Evolutionary conservation across 2,329 filamentous ascomycete genomes (phyloP).

Genomic region (Alternaria postmessia): DNA sequence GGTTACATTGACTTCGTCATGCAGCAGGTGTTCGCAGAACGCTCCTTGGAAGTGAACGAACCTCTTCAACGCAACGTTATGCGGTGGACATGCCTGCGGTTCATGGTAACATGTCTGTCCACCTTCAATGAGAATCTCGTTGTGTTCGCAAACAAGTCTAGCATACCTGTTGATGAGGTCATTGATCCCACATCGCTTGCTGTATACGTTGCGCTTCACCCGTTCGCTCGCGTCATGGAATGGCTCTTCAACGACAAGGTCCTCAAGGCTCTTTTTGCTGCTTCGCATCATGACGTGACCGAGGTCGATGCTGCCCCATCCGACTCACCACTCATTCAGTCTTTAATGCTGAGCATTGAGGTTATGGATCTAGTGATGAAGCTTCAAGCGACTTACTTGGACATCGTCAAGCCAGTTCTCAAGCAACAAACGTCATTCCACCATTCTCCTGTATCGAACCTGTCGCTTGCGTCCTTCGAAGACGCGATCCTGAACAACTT

Average conservation of each 20-base stretch:
- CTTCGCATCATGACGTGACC: constrained; percentile 77
- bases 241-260: constrained; percentile 97
- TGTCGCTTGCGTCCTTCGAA: constrained; percentile 86
- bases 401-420: constrained; percentile 83
- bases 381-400: constrained; percentile 88
- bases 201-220: constrained; percentile 85
- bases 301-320: constrained; percentile 76
- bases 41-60: constrained; percentile 68
- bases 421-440: constrained; percentile 70
- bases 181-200: constrained; percentile 78
- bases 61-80: constrained; percentile 75
- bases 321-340: constrained; percentile 82
- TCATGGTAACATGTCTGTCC: constrained; percentile 78
- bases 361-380: constrained; percentile 84
- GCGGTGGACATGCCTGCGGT: constrained; percentile 81
- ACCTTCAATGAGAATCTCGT: constrained; percentile 96
- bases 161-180: constrained; percentile 75
- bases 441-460: constrained; percentile 71
- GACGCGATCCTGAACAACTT: constrained; percentile 87
- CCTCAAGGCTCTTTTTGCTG: constrained; percentile 77
- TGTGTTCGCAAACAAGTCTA: constrained; percentile 80
- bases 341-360: constrained; percentile 80
- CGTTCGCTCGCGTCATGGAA: constrained; percentile 94
- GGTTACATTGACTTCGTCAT: constrained; percentile 92
- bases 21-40: constrained; percentile 76